These are phyloP conservation scores for Oleoguttula mirabilis DNA, from an alignment of 495 filamentous ascomycete species.

Conservation along the genomic window DNA sequence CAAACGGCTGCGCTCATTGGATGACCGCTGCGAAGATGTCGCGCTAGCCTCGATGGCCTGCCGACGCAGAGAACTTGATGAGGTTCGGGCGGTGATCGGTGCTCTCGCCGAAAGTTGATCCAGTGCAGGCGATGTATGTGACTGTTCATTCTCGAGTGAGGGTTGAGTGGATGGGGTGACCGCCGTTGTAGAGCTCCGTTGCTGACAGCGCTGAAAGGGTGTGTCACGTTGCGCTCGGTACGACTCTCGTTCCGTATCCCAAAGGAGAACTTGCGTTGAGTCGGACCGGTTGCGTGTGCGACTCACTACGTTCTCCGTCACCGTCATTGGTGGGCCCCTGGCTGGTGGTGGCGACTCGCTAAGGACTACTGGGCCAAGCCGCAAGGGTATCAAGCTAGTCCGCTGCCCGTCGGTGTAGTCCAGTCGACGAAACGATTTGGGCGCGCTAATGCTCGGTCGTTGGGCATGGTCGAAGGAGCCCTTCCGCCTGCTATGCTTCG, in stretches of 20 bases:
- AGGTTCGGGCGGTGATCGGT: background rate
- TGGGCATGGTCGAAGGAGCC: background rate
- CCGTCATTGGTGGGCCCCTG: background rate
- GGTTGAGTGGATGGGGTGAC: background rate
- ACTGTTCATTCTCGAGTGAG: no score
- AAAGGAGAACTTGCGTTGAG: slow-evolving; percentile 6
- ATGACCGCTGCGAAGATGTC: background rate
- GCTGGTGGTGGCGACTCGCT: slow-evolving; percentile 1
- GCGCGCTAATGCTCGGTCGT: slow-evolving; percentile 10
- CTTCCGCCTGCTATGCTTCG: background rate
- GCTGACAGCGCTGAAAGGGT: slow-evolving; percentile 10
- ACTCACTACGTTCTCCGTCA: background rate
- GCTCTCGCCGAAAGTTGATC: no score
- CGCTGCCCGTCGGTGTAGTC: slow-evolving; percentile 11
- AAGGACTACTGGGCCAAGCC: slow-evolving; percentile 13
- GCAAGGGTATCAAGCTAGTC: slow-evolving; percentile 8
- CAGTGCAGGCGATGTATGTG: no score
- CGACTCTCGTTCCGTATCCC: background rate
- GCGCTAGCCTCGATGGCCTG: slow-evolving; percentile 2
- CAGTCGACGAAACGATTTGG: slow-evolving; percentile 7
- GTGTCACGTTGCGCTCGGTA: slow-evolving; percentile 5
- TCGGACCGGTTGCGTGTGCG: background rate
- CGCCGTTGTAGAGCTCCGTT: background rate
- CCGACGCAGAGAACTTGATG: background rate
- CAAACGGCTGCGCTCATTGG: slow-evolving; percentile 6